phyloP scores from a whole-genome alignment of 179 eudicot species.

The Silene coronaria region DNA sequence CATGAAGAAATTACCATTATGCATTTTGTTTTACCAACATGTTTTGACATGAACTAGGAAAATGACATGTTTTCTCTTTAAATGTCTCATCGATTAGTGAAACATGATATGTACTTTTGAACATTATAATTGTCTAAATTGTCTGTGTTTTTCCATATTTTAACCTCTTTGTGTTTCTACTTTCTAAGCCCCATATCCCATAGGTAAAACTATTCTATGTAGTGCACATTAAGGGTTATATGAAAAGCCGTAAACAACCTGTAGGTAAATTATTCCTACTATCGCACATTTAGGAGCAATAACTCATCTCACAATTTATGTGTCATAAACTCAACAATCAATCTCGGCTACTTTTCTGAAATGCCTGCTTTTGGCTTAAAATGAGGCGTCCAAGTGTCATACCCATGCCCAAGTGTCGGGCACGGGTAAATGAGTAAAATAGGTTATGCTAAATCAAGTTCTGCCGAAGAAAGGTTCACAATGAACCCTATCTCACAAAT shows the following conservation, averaged over 20 bases:
- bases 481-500: neutral
- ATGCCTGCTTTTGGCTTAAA: too few relatives aligned
- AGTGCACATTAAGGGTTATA: neutral
- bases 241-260: neutral
- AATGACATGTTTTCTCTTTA: neutral
- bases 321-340: neutral
- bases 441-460: neutral
- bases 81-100: neutral
- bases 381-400: too few relatives aligned
- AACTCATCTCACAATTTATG: neutral
- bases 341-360: neutral
- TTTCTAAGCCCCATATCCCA: neutral
- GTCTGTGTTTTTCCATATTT: neutral
- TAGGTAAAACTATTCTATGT: neutral
- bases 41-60: neutral
- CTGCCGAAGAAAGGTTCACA: neutral
- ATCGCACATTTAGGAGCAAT: neutral
- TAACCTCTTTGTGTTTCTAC: neutral
- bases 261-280: neutral
- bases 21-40: slow-evolving; percentile 7
- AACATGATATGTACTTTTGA: neutral
- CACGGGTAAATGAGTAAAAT: too few relatives aligned
- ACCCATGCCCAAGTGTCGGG: too few relatives aligned
- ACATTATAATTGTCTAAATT: too few relatives aligned
- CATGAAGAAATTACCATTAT: neutral